These are phyloP conservation scores for Hyaloscypha bicolor DNA, from an alignment of 495 filamentous ascomycete genomes.

Conservation along the genomic window DNA sequence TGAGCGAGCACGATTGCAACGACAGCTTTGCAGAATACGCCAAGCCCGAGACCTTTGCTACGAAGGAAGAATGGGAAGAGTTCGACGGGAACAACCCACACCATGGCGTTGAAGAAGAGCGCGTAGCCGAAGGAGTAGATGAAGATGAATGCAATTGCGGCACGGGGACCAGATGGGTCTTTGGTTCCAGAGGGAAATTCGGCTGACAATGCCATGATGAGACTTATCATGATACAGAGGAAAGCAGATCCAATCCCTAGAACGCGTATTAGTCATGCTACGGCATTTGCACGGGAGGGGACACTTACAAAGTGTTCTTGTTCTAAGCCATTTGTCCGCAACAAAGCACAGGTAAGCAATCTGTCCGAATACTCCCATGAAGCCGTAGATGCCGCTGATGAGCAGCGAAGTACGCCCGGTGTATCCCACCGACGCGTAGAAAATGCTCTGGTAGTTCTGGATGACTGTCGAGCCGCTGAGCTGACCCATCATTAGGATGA, in stretches of 20 bases:
- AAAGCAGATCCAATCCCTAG: slow-evolving; percentile 5
- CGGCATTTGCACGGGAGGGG: background rate
- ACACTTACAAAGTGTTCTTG: slow-evolving; percentile 22
- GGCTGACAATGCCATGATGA: slow-evolving; percentile 25
- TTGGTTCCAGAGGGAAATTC: slow-evolving; percentile 8
- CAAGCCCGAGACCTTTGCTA: slow-evolving; percentile 20
- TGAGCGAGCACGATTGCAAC: slow-evolving; percentile 54
- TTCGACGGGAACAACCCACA: slow-evolving; percentile 31
- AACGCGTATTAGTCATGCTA: background rate
- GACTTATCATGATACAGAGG: slow-evolving; percentile 17
- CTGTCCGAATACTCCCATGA: slow-evolving; percentile 26
- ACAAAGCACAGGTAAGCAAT: slow-evolving; percentile 3
- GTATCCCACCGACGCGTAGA: slow-evolving; percentile 18
- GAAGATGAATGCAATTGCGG: slow-evolving; percentile 28
- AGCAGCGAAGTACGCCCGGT: slow-evolving; percentile 4
- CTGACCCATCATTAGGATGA: slow-evolving; percentile 12
- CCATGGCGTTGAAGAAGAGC: slow-evolving; percentile 37
- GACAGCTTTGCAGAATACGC: slow-evolving; percentile 26
- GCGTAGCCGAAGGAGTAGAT: slow-evolving; percentile 30
- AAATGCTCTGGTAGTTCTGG: slow-evolving; percentile 24
- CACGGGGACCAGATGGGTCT: slow-evolving; percentile 4
- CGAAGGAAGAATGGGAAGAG: slow-evolving; percentile 27
- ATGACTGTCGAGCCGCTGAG: slow-evolving; percentile 13
- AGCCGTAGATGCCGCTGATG: slow-evolving; percentile 18
- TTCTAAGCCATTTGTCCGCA: slow-evolving; percentile 25